A percentile compares a stretch with the other conserved stretches of the same genome.
phyloP scores from a whole-genome alignment of 129 eudicot species.

The Arctium minus region DNA sequence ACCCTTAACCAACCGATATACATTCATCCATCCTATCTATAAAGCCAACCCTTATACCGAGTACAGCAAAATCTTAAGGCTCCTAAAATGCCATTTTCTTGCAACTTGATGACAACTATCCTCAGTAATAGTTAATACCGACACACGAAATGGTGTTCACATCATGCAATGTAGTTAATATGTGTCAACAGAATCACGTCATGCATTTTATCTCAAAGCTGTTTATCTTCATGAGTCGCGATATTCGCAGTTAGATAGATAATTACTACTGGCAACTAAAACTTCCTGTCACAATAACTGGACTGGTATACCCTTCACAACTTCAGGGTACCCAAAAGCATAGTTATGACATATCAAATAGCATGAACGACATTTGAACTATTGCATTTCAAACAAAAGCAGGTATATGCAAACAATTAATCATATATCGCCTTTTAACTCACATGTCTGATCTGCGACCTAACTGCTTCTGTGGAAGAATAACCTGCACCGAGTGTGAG shows the following conservation, averaged over 20 bases:
- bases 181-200: background rate
- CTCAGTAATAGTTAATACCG: too few relatives aligned
- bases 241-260: background rate
- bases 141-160: too few relatives aligned
- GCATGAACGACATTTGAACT: background rate
- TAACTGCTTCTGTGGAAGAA: constrained; percentile 95
- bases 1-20: background rate
- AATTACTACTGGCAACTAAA: background rate
- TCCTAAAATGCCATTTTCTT: too few relatives aligned
- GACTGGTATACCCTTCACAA: background rate
- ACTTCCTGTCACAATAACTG: background rate
- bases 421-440: constrained; percentile 25
- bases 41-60: too few relatives aligned
- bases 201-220: background rate
- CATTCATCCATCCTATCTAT: too few relatives aligned
- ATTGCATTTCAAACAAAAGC: background rate
- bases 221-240: background rate
- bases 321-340: background rate
- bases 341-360: background rate
- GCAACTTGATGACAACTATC: too few relatives aligned
- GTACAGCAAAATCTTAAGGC: too few relatives aligned
- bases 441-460: constrained; percentile 98
- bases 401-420: background rate
- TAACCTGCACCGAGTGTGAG: constrained; percentile 89
- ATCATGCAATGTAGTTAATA: too few relatives aligned